These are phyloP conservation scores for Calonectria pseudoturangicola DNA, from an alignment of 2,329 filamentous ascomycete genomes.

Conservation along the genomic window DNA sequence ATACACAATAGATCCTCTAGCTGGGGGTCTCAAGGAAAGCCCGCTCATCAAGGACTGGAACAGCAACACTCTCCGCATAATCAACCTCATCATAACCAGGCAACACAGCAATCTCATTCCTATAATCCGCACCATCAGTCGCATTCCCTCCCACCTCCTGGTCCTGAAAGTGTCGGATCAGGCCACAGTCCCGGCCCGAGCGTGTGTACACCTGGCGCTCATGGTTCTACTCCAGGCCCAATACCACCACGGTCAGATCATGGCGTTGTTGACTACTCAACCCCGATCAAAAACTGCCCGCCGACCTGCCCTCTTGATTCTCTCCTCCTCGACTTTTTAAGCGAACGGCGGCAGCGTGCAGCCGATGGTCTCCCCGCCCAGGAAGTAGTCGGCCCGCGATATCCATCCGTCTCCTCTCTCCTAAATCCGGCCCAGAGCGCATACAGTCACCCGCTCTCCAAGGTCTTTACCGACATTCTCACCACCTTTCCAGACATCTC, in stretches of 20 bases:
- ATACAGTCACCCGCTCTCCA: slow-evolving; percentile 85
- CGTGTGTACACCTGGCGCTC: slow-evolving; percentile 38
- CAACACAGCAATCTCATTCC: slow-evolving; percentile 39
- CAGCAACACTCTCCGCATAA: slow-evolving; percentile 45
- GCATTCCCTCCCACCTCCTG: slow-evolving; percentile 45
- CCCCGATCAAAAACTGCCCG: slow-evolving; percentile 74
- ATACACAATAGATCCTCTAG: slow-evolving; percentile 50
- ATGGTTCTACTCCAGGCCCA: slow-evolving; percentile 37
- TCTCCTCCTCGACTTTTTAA: slow-evolving; percentile 87
- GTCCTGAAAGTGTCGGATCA: slow-evolving; percentile 49
- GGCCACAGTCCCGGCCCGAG: slow-evolving; percentile 47
- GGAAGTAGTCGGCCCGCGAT: slow-evolving; percentile 83
- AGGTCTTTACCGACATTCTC: slow-evolving; percentile 90
- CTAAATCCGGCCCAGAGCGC: slow-evolving; percentile 80
- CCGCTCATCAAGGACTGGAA: slow-evolving; percentile 43
- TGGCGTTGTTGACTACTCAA: slow-evolving; percentile 50
- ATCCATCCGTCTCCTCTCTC: slow-evolving; percentile 86
- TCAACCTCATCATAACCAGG: slow-evolving; percentile 26
- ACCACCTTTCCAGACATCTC: slow-evolving; percentile 88
- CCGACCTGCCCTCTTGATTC: slow-evolving; percentile 86
- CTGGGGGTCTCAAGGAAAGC: slow-evolving; percentile 51
- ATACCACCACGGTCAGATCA: slow-evolving; percentile 48
- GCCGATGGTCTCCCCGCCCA: slow-evolving; percentile 78
- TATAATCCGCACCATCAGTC: slow-evolving; percentile 18
- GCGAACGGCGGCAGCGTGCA: slow-evolving; percentile 79